These are phyloP conservation scores for Clonostachys rosea DNA, from an alignment of 2,329 filamentous ascomycete species.

Conservation along the genomic window DNA sequence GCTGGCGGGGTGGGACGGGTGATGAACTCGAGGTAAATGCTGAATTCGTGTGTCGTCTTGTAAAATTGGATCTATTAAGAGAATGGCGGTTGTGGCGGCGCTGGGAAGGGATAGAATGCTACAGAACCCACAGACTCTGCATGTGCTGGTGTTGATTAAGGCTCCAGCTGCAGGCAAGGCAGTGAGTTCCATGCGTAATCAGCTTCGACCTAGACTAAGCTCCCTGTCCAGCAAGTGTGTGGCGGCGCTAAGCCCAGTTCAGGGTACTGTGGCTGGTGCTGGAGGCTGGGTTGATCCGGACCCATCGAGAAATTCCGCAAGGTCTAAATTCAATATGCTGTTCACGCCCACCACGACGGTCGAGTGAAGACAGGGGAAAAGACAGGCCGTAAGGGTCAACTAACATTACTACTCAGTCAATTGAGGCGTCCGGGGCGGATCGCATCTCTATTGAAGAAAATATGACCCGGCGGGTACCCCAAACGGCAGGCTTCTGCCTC, in stretches of 20 bases:
- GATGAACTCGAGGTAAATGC: neutral
- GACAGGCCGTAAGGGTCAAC: too few relatives aligned
- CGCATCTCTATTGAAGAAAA: neutral
- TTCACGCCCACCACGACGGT: too few relatives aligned
- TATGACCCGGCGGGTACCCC: conserved; percentile 11
- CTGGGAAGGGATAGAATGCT: too few relatives aligned
- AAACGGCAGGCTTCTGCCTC: conserved; percentile 11
- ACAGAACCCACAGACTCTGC: too few relatives aligned
- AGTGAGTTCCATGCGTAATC: conserved; percentile 14
- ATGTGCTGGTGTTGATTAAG: too few relatives aligned
- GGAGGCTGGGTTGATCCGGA: conserved; percentile 2
- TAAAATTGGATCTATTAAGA: neutral
- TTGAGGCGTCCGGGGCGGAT: too few relatives aligned
- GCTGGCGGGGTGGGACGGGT: neutral
- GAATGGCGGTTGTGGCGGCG: too few relatives aligned
- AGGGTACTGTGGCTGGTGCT: neutral
- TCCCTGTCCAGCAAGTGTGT: neutral
- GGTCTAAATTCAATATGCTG: too few relatives aligned
- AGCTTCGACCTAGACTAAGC: conserved; percentile 3
- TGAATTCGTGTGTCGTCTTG: neutral
- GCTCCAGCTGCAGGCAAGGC: conserved; percentile 6
- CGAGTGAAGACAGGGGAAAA: too few relatives aligned
- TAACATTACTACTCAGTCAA: too few relatives aligned
- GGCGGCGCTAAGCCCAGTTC: conserved; percentile 1
- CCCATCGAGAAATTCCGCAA: neutral